Evolutionary conservation across 1,139 yeast species (phyloP).

Genomic region (Pichia sp.): DNA sequence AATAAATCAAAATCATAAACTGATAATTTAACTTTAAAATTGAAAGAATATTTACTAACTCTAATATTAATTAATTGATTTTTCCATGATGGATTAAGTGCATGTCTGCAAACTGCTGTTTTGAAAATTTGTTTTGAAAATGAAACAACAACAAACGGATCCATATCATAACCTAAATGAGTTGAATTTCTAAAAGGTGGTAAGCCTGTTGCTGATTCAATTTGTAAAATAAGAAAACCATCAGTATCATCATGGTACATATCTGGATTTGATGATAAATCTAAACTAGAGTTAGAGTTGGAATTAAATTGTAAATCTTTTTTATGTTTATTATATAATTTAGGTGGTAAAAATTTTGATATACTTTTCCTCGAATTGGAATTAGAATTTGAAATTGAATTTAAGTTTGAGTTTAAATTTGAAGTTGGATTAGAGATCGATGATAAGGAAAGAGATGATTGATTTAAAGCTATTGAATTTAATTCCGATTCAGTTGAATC

Average conservation of each 20-base stretch:
- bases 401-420: neutral
- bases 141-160: slow-evolving; percentile 88
- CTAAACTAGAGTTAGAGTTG: neutral
- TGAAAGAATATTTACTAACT: slow-evolving; percentile 54
- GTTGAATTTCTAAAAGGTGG: slow-evolving; percentile 61
- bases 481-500: neutral
- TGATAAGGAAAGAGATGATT: neutral
- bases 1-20: slow-evolving; percentile 81
- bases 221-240: slow-evolving; percentile 69
- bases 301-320: neutral
- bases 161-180: slow-evolving; percentile 85
- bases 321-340: neutral
- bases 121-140: slow-evolving; percentile 85
- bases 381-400: neutral
- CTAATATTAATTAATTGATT: slow-evolving; percentile 59
- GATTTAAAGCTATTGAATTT: slow-evolving; percentile 1
- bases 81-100: slow-evolving; percentile 75
- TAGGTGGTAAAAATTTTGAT: neutral
- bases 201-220: slow-evolving; percentile 61
- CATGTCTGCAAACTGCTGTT: slow-evolving; percentile 81
- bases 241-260: slow-evolving; percentile 17
- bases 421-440: neutral
- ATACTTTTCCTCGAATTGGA: neutral
- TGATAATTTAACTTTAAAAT: slow-evolving; percentile 49
- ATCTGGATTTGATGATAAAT: slow-evolving; percentile 6